These are phyloP conservation scores for Alternaria triticimaculans DNA, from an alignment of 2,329 filamentous ascomycete genomes.

Conservation along the genomic window DNA sequence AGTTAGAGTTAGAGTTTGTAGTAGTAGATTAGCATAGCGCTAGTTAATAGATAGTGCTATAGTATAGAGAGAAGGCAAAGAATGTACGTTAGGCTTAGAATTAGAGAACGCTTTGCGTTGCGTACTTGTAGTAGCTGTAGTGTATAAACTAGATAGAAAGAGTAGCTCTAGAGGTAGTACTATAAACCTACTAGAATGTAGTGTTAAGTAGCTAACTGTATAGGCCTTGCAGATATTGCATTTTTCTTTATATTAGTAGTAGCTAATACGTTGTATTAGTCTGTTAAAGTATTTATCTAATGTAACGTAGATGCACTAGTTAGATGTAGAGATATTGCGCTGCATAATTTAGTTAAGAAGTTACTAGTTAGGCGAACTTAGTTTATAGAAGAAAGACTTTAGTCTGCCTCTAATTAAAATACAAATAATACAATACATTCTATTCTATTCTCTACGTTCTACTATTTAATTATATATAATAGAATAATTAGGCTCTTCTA, in stretches of 20 bases:
- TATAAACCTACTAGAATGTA: not conserved
- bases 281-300: not conserved
- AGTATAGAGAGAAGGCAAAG: too few relatives aligned
- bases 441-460: not conserved
- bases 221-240: not conserved
- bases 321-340: not conserved
- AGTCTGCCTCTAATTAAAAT: not conserved
- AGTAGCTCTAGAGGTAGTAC: not conserved
- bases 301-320: not conserved
- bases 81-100: too few relatives aligned
- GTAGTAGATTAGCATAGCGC: too few relatives aligned
- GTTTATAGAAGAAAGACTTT: not conserved
- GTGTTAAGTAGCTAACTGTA: not conserved
- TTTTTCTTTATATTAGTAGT: not conserved
- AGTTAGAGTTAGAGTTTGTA: too few relatives aligned
- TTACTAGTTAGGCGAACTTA: not conserved
- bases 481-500: not conserved
- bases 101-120: too few relatives aligned
- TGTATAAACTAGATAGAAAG: not conserved
- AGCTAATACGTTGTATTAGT: not conserved
- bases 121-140: not conserved
- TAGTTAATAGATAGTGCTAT: too few relatives aligned
- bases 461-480: not conserved
- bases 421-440: not conserved
- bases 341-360: not conserved